Evolutionary conservation across 768 basidiomycete genomes (phyloP), one percentile per base, ranked within the genome.

Genomic region (Serendipita sp.): DNA sequence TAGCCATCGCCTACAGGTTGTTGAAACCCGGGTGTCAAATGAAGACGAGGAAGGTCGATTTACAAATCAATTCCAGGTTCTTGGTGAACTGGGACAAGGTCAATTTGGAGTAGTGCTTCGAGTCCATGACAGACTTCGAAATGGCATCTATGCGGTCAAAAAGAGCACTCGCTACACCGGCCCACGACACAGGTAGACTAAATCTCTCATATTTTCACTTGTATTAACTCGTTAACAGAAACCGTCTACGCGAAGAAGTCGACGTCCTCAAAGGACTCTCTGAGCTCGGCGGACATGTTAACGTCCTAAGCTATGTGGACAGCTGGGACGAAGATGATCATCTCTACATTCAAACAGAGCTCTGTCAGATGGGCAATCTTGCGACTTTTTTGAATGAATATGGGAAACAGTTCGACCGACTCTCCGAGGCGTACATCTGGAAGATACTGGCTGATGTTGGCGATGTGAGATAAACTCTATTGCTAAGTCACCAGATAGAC

Each of bases 391-490:
- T 99, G 68, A 88, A 88, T 80, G 88, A 91, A 75, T 92, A 92
- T 71, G 95, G 95, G 2, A 85, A 85, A 45, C 78, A 78, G 44
- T 90, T 88, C 76, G 89, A 90, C 66, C 79, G 81, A 67, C 80
- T 98, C 65, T 92, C 95, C 70, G 95, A 99, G 75, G 85, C 86
- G 30, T 80, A 91, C 68, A 88, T 95, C 58, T 99, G 96, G 96
- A 98, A 98, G 80, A 86, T 94, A 69, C 78, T 94, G 66, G 85
- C 83, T 62, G 95, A 98, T 74, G 78, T 98, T 67, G 86, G 86
- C 73, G 85, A 87, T 72, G 91, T 93, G 79, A 78, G 88, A 80
- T 65, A 63, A 5, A 36, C 56, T 66, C 41, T 35, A 28, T 7
- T 23, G 3, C 48, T 64, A 36, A 36, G 13, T 28, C 67, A 5